phyloP scores from a whole-genome alignment of 2,329 filamentous ascomycete species.

The Lecanicillium sp. region DNA sequence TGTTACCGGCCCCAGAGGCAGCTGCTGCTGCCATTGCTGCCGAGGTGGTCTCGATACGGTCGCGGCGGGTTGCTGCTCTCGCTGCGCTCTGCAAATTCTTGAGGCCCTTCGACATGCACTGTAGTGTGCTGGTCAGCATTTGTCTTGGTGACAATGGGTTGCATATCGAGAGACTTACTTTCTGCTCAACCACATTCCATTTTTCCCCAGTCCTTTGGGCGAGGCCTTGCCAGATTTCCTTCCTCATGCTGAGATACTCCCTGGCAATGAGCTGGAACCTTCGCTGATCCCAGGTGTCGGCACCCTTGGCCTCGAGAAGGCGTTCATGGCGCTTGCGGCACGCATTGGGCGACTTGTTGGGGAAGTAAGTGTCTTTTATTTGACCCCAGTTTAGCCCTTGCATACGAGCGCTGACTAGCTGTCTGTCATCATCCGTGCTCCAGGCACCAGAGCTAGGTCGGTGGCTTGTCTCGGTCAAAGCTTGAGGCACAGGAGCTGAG shows the following conservation, averaged over 20 bases:
- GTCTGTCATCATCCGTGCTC: conserved; percentile 67
- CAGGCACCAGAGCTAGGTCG: conserved; percentile 60
- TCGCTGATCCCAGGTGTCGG: conserved; percentile 70
- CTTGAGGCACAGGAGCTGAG: conserved; percentile 1
- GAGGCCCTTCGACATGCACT: conserved; percentile 80
- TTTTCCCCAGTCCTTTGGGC: conserved; percentile 72
- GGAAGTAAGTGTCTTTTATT: conserved; percentile 71
- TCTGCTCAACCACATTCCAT: conserved; percentile 63
- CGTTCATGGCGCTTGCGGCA: conserved; percentile 86
- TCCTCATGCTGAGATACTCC: conserved; percentile 72
- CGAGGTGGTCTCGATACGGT: conserved; percentile 41
- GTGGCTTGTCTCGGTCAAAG: conserved; percentile 17
- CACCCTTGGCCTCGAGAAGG: conserved; percentile 66
- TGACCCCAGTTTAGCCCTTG: conserved; percentile 77
- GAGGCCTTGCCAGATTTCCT: conserved; percentile 73
- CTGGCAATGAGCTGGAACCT: conserved; percentile 68
- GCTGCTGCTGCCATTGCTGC: conserved; percentile 4
- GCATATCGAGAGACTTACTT: conserved; percentile 43
- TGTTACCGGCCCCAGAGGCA: conserved; percentile 19
- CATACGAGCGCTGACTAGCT: conserved; percentile 62
- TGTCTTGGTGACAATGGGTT: not conserved
- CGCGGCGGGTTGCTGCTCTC: conserved; percentile 58
- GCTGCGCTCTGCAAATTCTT: conserved; percentile 70
- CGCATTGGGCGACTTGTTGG: conserved; percentile 70
- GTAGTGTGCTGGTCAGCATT: not conserved